A percentile compares a stretch with the other conserved stretches of the same genome.
Evolutionary conservation across 164 flowering plant genomes (phyloP).

Genomic region (Aristolochia contorta): DNA sequence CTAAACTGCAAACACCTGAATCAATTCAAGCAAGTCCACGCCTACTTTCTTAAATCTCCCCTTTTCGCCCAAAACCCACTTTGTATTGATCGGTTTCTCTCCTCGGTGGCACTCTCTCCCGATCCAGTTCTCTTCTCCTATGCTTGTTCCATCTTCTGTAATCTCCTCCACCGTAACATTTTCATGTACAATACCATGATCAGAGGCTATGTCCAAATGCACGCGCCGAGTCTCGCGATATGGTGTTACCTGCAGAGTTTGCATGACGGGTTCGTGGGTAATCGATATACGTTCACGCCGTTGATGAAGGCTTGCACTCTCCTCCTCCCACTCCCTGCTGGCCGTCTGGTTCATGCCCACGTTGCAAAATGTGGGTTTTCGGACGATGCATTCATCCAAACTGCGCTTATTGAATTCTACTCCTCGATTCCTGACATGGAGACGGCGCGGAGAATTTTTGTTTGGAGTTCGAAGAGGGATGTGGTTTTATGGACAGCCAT

Average conservation of each 20-base stretch:
- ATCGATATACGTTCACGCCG: constrained; percentile 58
- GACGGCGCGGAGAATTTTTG: constrained; percentile 41
- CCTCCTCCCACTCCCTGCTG: constrained; percentile 15
- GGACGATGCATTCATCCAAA: constrained; percentile 40
- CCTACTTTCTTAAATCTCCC: constrained; percentile 32
- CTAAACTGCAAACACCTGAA: constrained; percentile 34
- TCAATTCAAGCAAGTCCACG: constrained; percentile 55
- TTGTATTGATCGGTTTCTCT: constrained; percentile 34
- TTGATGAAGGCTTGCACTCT: constrained; percentile 47
- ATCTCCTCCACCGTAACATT: constrained; percentile 24
- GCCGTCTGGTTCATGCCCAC: constrained; percentile 52
- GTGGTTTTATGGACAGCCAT: constrained; percentile 61
- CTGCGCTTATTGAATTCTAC: constrained; percentile 47
- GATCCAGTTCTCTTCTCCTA: constrained; percentile 27
- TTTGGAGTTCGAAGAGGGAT: constrained; percentile 33
- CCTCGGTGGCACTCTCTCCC: constrained; percentile 26
- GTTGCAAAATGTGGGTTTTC: constrained; percentile 33
- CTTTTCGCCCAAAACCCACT: constrained; percentile 21
- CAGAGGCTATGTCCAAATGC: constrained; percentile 31
- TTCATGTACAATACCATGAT: constrained; percentile 57
- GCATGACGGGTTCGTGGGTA: constrained; percentile 24
- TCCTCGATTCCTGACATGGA: constrained; percentile 27
- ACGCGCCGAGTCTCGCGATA: constrained; percentile 26
- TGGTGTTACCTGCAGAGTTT: constrained; percentile 42
- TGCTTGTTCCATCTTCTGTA: constrained; percentile 27